These are phyloP conservation scores for Cryptococcus deneoformans DNA, from an alignment of 1,284 basidiomycete species.

Conservation along the genomic window DNA sequence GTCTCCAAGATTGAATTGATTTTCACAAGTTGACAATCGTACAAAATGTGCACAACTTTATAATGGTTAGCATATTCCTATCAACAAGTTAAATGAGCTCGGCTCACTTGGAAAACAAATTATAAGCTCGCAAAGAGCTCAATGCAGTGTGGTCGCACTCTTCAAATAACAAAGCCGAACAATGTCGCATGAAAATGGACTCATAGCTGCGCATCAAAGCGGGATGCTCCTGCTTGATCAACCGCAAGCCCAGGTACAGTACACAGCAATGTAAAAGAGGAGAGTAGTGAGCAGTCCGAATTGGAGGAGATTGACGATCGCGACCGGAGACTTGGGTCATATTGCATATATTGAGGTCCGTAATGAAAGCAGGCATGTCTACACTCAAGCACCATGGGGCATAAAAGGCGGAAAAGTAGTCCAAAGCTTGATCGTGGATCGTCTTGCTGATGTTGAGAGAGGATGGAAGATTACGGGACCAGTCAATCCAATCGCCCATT, in stretches of 20 bases:
- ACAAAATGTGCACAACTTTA: not conserved
- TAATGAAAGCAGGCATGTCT: slow-evolving; percentile 13
- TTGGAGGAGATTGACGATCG: not conserved
- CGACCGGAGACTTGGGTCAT: not conserved
- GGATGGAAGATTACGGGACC: slow-evolving; percentile 11
- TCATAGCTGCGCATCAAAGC: not conserved
- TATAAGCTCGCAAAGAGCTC: slow-evolving; percentile 13
- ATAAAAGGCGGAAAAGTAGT: slow-evolving; percentile 15
- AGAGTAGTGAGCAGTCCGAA: slow-evolving; percentile 11
- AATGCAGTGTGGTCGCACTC: slow-evolving; percentile 8
- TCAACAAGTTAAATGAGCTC: not conserved
- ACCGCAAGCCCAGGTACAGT: slow-evolving; percentile 5
- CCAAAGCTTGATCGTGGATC: slow-evolving; percentile 14
- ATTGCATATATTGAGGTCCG: slow-evolving; percentile 9
- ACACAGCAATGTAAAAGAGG: slow-evolving; percentile 9
- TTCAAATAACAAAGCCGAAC: slow-evolving; percentile 1
- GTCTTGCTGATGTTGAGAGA: slow-evolving; percentile 1
- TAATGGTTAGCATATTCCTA: not conserved
- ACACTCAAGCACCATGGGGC: slow-evolving; percentile 20
- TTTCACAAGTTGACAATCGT: not conserved
- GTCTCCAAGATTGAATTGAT: too few species aligned
- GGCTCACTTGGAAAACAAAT: slow-evolving; percentile 16
- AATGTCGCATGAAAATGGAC: slow-evolving; percentile 6
- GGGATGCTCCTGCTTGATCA: slow-evolving; percentile 5
- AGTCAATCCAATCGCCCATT: slow-evolving; percentile 14